A percentile compares a stretch with the other conserved stretches of the same genome.
phyloP scores from a whole-genome alignment of 108 stramenopile species.

The Pseudonitzschia pungens region DNA sequence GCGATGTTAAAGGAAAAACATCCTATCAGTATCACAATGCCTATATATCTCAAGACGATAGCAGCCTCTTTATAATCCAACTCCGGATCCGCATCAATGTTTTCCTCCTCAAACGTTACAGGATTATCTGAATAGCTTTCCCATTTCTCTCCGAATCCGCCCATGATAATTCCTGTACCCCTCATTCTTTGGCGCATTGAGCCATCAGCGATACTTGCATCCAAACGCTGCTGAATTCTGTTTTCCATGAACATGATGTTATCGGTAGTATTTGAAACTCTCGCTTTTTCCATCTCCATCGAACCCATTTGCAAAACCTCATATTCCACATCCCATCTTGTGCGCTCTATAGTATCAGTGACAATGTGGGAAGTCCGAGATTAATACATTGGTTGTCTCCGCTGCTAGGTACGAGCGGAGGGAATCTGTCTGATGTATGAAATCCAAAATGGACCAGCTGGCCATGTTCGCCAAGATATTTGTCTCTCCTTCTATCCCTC shows the following conservation, averaged over 20 bases:
- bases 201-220: conserved; percentile 11
- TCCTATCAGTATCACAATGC: neutral
- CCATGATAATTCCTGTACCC: neutral
- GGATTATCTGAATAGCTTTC: neutral
- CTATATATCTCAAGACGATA: conserved; percentile 3
- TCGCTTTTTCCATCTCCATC: neutral
- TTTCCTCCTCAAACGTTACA: neutral
- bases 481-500: neutral
- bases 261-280: neutral
- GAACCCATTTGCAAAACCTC: conserved; percentile 7
- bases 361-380: neutral
- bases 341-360: neutral
- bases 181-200: neutral
- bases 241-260: neutral
- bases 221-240: neutral
- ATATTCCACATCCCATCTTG: conserved; percentile 10
- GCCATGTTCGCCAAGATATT: neutral
- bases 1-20: neutral
- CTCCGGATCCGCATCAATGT: conserved; percentile 4
- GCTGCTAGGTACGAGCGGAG: neutral
- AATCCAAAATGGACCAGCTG: neutral
- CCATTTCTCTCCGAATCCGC: neutral
- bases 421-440: neutral
- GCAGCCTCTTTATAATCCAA: conserved; percentile 2
- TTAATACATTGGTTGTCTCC: neutral